A percentile compares a stretch with the other conserved stretches of the same genome.
phyloP scores from a whole-genome alignment of 179 eudicot species.

The Actinidia polygama region DNA sequence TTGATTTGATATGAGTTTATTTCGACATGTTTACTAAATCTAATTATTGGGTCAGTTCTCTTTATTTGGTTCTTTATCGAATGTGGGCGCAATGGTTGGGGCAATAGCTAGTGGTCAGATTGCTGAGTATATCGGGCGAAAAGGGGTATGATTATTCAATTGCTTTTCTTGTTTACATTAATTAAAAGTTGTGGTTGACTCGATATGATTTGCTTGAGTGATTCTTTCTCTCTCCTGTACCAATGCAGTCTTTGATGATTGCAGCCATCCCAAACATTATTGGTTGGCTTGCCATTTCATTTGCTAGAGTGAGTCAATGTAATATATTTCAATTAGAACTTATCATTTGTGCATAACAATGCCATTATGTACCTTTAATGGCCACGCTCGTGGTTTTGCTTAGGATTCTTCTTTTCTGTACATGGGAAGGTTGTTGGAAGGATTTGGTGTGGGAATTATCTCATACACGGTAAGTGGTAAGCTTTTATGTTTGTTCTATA shows the following conservation, averaged over 20 bases:
- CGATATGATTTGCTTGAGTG: slow-evolving; percentile 5
- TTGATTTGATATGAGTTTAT: slow-evolving; percentile 10
- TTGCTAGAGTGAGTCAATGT: slow-evolving; percentile 73
- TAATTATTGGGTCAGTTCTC: slow-evolving; percentile 61
- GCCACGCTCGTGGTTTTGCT: slow-evolving; percentile 16
- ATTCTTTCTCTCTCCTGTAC: slow-evolving; percentile 6
- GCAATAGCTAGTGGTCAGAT: slow-evolving; percentile 97
- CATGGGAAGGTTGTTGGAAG: slow-evolving; percentile 97
- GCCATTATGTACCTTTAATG: neutral
- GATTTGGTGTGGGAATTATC: slow-evolving; percentile 95
- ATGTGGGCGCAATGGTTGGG: slow-evolving; percentile 99
- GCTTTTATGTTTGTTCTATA: slow-evolving; percentile 3
- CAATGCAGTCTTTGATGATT: slow-evolving; percentile 87
- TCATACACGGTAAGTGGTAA: slow-evolving; percentile 67
- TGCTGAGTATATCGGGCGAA: slow-evolving; percentile 93
- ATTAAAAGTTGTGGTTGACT: neutral
- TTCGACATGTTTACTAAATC: slow-evolving; percentile 17
- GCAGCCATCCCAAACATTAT: slow-evolving; percentile 96
- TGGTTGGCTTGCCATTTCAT: slow-evolving; percentile 95
- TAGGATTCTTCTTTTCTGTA: slow-evolving; percentile 91
- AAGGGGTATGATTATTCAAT: slow-evolving; percentile 65
- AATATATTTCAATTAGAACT: neutral
- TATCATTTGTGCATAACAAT: neutral
- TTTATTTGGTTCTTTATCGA: slow-evolving; percentile 83
- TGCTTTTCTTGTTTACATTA: neutral